Base-by-base conservation (phyloP, 2,329 filamentous ascomycete species). In the Colletotrichum tofieldiae region DNA sequence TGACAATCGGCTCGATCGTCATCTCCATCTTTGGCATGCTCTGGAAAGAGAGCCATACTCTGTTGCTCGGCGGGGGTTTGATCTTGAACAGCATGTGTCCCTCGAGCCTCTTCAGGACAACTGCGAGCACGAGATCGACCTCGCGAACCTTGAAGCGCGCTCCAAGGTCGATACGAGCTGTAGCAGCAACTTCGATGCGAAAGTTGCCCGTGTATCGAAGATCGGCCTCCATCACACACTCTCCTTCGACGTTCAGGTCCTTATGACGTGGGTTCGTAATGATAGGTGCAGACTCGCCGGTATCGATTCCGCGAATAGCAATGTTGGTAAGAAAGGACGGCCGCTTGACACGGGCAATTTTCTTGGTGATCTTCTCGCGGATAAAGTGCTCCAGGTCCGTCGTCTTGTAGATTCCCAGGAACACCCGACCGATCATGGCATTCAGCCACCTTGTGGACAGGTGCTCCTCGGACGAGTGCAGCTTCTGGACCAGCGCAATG, bases 31-130 rank as follows among this genome's bases (percentile, higher is more conserved):
- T 95, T 23, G 96, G 96, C 87, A 95, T 94, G n/a, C 91, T 91
- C 79, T 97, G 94, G 79, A 99, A 99, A 0, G 95, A 93, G 76
- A 98, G 90, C 96, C 96, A 99, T n/a, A 98, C 82, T 51, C 96
- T 91, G 80, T 99, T 99, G 81, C 95, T 98, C 0, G 96, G 96
- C 20, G 96, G 94, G 8, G 96, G 94, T 81, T 99, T 99, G 81
- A 98, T 92, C 78, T 94, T 93, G 77, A 98, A 87, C 39, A 98
- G 84, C 56, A 94, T 83, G 77, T 97, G 96, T 0, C 96, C 96
- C 77, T 97, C 94, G 1, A 98, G 85, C 76, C 92, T 93, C 79
- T 94, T 95, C 68, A 98, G 81, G 0, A 96, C 93, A 4, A 95
- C 94, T 4, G 96, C 94, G 45, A 99, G 88, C 12, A 98, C 88